These are phyloP conservation scores for Kurtzmaniella natalensis DNA, from an alignment of 1,139 yeast species.

Conservation along the genomic window DNA sequence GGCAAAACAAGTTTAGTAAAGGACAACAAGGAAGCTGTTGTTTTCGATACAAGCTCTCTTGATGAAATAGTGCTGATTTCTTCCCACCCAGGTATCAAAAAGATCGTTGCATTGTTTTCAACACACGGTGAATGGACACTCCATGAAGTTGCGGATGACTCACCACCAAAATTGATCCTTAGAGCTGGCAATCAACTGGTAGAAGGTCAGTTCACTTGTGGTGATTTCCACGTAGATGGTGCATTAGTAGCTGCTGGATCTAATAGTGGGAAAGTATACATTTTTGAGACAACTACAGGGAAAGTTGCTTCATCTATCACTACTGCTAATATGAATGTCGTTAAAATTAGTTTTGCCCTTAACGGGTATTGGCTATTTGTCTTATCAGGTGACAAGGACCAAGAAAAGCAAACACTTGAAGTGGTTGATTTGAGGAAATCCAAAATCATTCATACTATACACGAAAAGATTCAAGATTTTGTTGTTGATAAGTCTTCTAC, in stretches of 20 bases:
- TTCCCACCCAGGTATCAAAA: constrained; percentile 32
- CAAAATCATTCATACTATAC: constrained; percentile 23
- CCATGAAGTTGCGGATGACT: constrained; percentile 12
- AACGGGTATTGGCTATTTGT: constrained; percentile 68
- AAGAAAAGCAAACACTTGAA: constrained; percentile 24
- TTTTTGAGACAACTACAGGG: constrained; percentile 42
- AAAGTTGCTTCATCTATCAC: constrained; percentile 35
- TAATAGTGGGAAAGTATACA: constrained; percentile 29
- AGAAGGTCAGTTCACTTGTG: constrained; percentile 21
- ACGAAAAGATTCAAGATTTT: constrained; percentile 19
- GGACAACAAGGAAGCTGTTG: constrained; percentile 9
- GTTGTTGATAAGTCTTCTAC: constrained; percentile 47
- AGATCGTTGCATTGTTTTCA: constrained; percentile 25
- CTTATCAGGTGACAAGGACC: constrained; percentile 16
- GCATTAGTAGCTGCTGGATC: constrained; percentile 50
- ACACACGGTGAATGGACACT: constrained; percentile 28
- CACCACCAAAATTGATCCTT: constrained; percentile 9
- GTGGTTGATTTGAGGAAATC: constrained; percentile 58
- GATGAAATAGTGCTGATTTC: constrained; percentile 18
- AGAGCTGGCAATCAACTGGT: constrained; percentile 6
- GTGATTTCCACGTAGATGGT: constrained; percentile 64
- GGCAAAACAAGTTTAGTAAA: constrained; percentile 16
- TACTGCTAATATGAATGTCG: constrained; percentile 22
- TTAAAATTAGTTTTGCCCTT: constrained; percentile 48
- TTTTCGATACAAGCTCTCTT: too few species aligned